These are phyloP conservation scores for Ophiostoma quercus DNA, from an alignment of 2,329 filamentous ascomycete genomes.

Conservation along the genomic window DNA sequence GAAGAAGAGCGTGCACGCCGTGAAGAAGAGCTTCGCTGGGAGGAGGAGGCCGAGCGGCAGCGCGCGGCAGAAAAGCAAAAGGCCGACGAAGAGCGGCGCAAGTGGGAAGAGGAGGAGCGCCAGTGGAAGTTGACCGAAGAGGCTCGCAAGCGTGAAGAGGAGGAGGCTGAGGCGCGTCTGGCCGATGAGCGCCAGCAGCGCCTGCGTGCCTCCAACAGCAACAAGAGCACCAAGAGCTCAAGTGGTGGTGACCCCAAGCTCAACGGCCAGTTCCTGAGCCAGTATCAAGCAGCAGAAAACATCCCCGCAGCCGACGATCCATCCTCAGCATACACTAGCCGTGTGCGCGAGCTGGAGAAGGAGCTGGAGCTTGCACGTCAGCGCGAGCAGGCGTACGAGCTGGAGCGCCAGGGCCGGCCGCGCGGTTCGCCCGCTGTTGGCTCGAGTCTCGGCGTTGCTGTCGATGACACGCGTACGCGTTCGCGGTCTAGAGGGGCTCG, in stretches of 20 bases:
- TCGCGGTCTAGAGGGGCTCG: slow-evolving; percentile 27
- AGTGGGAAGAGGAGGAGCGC: slow-evolving; percentile 61
- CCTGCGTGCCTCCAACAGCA: slow-evolving; percentile 45
- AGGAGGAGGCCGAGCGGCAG: slow-evolving; percentile 56
- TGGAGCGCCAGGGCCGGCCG: slow-evolving; percentile 50
- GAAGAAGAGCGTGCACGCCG: slow-evolving; percentile 58
- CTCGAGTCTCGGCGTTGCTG: background rate
- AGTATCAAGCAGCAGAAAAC: slow-evolving; percentile 69
- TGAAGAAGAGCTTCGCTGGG: slow-evolving; percentile 63
- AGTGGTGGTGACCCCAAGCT: slow-evolving; percentile 55
- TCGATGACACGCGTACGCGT: slow-evolving; percentile 25
- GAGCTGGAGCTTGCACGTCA: slow-evolving; percentile 58
- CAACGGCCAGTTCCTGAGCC: slow-evolving; percentile 77
- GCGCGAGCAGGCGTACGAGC: slow-evolving; percentile 59
- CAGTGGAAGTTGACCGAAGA: slow-evolving; percentile 67
- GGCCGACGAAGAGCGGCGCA: slow-evolving; percentile 55
- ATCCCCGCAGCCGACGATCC: slow-evolving; percentile 39
- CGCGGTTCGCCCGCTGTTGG: slow-evolving; percentile 30
- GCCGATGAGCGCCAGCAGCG: slow-evolving; percentile 61
- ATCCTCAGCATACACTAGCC: slow-evolving; percentile 51
- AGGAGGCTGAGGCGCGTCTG: slow-evolving; percentile 62
- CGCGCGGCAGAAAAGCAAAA: slow-evolving; percentile 55
- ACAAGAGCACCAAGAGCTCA: slow-evolving; percentile 38
- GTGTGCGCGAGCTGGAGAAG: slow-evolving; percentile 75
- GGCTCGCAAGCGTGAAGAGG: slow-evolving; percentile 64